Evolutionary conservation across 164 flowering plant genomes (phyloP).

Genomic region (Magnolia kwangsiensis): DNA sequence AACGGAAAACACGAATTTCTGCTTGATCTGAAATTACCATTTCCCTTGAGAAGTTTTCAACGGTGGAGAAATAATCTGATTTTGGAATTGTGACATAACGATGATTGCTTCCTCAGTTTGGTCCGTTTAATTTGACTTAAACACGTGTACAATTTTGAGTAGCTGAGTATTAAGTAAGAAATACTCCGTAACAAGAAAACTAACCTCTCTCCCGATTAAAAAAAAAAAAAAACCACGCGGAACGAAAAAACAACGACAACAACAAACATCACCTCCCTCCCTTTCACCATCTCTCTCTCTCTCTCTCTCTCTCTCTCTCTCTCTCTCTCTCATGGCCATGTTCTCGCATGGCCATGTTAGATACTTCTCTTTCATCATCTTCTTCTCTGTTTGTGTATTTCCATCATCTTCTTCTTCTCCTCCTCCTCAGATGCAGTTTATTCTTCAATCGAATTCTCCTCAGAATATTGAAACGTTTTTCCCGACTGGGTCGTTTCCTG

Average conservation of each 20-base stretch:
- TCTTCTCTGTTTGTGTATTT: conserved; percentile 18
- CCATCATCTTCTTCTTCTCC: conserved; percentile 19
- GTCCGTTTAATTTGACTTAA: too few relatives aligned
- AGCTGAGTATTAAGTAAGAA: too few relatives aligned
- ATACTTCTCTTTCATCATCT: conserved; percentile 7
- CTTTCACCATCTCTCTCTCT: conserved; percentile 1
- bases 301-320: not conserved
- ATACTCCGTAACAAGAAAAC: not conserved
- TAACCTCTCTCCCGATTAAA: not conserved
- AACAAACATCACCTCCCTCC: not conserved
- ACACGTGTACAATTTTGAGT: too few relatives aligned
- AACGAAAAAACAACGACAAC: not conserved
- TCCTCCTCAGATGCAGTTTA: not conserved
- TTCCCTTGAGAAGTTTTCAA: too few relatives aligned
- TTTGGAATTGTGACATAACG: too few relatives aligned
- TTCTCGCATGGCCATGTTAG: not conserved
- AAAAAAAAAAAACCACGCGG: too few relatives aligned
- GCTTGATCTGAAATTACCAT: too few relatives aligned
- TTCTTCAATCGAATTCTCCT: conserved; percentile 26
- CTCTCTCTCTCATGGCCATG: conserved; percentile 1
- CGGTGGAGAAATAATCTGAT: too few relatives aligned
- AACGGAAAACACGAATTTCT: too few relatives aligned
- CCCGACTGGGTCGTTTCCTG: conserved; percentile 4
- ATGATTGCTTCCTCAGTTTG: too few relatives aligned
- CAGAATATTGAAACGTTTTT: conserved; percentile 50